Evolutionary conservation across 192 early-diverging fungal genomes (phyloP).

Genomic region (Linnemannia elongata): DNA sequence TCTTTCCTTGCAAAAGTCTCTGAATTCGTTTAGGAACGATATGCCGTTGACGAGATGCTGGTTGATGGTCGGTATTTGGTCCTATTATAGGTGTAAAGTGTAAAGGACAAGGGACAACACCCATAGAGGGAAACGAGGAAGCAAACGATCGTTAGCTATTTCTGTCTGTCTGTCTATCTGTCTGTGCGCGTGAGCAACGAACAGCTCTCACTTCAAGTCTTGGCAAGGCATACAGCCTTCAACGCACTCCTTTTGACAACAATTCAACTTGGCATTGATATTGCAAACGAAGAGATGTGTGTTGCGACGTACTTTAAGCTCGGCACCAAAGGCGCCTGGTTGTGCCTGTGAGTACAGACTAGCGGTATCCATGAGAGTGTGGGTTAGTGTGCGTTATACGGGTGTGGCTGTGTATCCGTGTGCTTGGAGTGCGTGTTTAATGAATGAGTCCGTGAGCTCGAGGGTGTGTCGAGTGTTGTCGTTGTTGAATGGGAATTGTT

Average conservation of each 20-base stretch:
- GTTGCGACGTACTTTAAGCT: constrained; percentile 36
- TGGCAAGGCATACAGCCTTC: not conserved
- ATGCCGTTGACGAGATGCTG: constrained; percentile 69
- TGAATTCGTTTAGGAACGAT: constrained; percentile 74
- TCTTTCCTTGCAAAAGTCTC: constrained; percentile 78
- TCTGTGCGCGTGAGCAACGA: not conserved
- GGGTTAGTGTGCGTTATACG: not conserved
- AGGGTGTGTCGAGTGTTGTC: not conserved
- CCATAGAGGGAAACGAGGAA: not conserved
- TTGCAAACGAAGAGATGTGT: not conserved
- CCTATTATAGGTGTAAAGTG: constrained; percentile 25
- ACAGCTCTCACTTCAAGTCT: not conserved
- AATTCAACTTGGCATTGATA: not conserved
- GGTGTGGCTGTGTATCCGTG: not conserved
- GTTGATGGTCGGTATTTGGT: constrained; percentile 66
- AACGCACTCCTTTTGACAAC: not conserved
- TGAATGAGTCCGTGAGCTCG: not conserved
- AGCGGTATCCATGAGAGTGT: constrained; percentile 31
- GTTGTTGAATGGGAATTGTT: not conserved
- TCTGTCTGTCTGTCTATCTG: not conserved
- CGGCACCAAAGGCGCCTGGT: constrained; percentile 39
- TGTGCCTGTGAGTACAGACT: constrained; percentile 18
- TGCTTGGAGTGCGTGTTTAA: not conserved
- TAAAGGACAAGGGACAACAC: not conserved
- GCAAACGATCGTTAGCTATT: not conserved